Conservation (phyloP, 352 stramenopile genomes). For the Phytophthora syringae region DNA sequence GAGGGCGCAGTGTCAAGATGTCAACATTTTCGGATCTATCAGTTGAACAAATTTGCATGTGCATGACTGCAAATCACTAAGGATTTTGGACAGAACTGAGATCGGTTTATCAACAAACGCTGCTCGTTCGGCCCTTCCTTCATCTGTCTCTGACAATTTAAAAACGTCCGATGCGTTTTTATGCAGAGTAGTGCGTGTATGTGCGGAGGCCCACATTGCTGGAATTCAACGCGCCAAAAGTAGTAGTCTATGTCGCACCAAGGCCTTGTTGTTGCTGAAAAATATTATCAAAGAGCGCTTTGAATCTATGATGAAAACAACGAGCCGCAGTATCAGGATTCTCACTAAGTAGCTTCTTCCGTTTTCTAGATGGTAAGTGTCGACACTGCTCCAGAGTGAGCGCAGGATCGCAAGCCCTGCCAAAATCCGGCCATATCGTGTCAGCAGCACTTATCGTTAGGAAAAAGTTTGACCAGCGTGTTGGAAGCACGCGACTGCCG, state of each 20-base stretch:
- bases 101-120: conserved; percentile 7
- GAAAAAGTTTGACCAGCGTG: no score
- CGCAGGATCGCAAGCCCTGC: conserved; percentile 15
- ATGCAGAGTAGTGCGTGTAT: no score
- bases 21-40: background rate
- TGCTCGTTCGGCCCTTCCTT: background rate
- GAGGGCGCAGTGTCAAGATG: no score
- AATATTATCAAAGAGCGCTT: conserved; percentile 8
- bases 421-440: conserved; percentile 34
- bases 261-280: background rate
- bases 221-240: no score
- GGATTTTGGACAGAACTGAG: conserved; percentile 2
- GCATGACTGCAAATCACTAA: background rate
- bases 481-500: no score
- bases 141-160: background rate
- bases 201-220: no score
- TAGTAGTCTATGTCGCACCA: background rate
- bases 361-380: background rate
- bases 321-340: conserved; percentile 1
- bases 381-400: conserved; percentile 2
- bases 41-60: background rate
- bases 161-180: conserved; percentile 2
- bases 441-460: conserved; percentile 28
- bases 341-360: no score
- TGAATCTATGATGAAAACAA: conserved; percentile 8